Percentiles rank a stretch among this genome's conserved stretches.
These are phyloP conservation scores for Alternaria atra DNA, from an alignment of 2,329 filamentous ascomycete species.

Conservation along the genomic window DNA sequence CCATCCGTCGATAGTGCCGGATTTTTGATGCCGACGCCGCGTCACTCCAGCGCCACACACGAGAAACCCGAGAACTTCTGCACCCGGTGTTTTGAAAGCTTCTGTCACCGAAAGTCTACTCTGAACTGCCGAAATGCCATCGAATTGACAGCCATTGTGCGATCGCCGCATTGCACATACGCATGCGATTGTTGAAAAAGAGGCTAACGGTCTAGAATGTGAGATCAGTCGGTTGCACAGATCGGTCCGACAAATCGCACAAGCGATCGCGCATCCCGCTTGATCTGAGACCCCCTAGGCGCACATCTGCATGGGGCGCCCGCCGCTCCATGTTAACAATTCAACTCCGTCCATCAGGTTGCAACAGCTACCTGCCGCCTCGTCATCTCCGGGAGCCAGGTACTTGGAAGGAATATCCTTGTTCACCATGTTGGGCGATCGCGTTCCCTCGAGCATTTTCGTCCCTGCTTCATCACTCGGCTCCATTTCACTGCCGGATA, in stretches of 20 bases:
- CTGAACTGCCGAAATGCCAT: background rate
- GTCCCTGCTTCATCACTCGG: background rate
- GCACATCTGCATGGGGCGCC: constrained; percentile 9
- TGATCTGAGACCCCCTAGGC: constrained; percentile 7
- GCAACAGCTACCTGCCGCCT: background rate
- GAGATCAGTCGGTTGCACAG: background rate
- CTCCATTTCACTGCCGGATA: background rate
- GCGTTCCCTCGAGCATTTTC: background rate
- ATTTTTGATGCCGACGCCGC: background rate
- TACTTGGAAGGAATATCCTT: constrained; percentile 1
- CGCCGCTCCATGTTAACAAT: background rate
- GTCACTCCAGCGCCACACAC: constrained; percentile 1
- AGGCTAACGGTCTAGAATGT: background rate
- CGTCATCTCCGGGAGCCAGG: constrained; percentile 9
- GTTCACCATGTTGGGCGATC: background rate
- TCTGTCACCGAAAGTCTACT: background rate
- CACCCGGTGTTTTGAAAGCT: background rate
- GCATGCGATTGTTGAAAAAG: background rate
- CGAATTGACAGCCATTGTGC: background rate
- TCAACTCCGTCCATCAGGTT: background rate
- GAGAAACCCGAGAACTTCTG: background rate
- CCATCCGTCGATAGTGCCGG: constrained; percentile 1
- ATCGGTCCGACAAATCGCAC: constrained; percentile 1
- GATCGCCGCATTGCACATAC: background rate
- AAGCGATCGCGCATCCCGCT: constrained; percentile 8